Evolutionary conservation across 192 early-diverging fungal genomes (phyloP).

Genomic region (Gigaspora rosea): DNA sequence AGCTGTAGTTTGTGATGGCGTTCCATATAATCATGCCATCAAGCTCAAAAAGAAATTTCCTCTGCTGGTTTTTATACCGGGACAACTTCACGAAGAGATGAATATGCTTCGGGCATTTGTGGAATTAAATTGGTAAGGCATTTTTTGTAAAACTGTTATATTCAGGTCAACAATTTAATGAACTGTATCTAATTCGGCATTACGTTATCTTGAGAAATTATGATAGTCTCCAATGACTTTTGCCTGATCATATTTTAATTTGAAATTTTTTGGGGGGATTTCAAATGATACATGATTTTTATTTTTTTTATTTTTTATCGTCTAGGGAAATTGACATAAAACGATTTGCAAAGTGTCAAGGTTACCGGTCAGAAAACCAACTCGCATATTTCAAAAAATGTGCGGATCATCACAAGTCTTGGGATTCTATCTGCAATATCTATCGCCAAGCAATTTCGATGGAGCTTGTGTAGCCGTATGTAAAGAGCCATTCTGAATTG

Average conservation of each 20-base stretch:
- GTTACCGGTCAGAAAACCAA: background rate
- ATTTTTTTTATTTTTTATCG: background rate
- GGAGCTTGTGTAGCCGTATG: conserved; percentile 8
- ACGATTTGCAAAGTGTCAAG: no score
- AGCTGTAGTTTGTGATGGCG: conserved; percentile 7
- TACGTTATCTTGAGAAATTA: no score
- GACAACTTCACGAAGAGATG: background rate
- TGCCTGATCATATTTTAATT: background rate
- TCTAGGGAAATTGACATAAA: background rate
- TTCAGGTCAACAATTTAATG: no score
- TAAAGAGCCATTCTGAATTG: background rate
- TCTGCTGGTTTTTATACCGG: background rate
- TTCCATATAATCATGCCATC: background rate
- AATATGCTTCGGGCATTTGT: background rate
- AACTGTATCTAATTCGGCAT: no score
- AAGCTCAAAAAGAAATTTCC: conserved; percentile 17
- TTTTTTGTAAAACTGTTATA: no score
- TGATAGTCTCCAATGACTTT: background rate
- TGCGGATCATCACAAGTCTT: background rate
- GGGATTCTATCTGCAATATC: background rate
- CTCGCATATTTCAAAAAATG: background rate
- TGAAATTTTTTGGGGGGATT: background rate
- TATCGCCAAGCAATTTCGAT: background rate
- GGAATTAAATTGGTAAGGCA: background rate
- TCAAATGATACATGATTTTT: background rate